phyloP scores from a whole-genome alignment of 225 moss, liverwort and hornwort genomes.

The Pseudisothecium myosuroides region DNA sequence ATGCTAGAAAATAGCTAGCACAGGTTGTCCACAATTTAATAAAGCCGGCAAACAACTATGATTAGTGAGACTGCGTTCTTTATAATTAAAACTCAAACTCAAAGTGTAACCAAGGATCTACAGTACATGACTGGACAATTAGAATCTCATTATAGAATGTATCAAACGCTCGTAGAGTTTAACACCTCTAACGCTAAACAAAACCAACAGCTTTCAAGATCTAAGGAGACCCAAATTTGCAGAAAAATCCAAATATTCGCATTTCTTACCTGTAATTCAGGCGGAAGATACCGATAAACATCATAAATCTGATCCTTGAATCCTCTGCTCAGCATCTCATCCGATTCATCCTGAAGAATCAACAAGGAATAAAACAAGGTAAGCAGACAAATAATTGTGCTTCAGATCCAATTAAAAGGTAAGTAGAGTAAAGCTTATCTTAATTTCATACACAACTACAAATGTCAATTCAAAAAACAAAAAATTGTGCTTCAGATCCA shows the following conservation, averaged over 20 bases:
- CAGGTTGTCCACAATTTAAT: neutral
- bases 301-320: conserved; percentile 96
- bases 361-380: neutral
- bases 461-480: neutral
- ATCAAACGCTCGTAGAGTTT: neutral
- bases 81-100: neutral
- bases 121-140: neutral
- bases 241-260: neutral
- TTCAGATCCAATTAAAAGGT: neutral
- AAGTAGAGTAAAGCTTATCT: neutral
- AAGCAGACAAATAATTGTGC: neutral
- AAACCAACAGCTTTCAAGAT: neutral
- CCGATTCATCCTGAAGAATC: conserved; percentile 66
- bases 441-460: neutral
- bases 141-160: neutral
- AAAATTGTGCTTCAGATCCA: neutral
- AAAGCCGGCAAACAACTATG: neutral
- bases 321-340: conserved; percentile 95
- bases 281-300: conserved; percentile 82
- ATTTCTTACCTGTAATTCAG: conserved; percentile 64
- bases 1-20: neutral
- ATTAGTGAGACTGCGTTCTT: neutral
- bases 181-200: neutral
- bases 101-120: neutral
- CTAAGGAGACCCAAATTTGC: neutral